Percentiles rank a stretch among this genome's conserved stretches.
These are phyloP conservation scores for Phytopythium montanum DNA, from an alignment of 352 stramenopile genomes.

Conservation along the genomic window DNA sequence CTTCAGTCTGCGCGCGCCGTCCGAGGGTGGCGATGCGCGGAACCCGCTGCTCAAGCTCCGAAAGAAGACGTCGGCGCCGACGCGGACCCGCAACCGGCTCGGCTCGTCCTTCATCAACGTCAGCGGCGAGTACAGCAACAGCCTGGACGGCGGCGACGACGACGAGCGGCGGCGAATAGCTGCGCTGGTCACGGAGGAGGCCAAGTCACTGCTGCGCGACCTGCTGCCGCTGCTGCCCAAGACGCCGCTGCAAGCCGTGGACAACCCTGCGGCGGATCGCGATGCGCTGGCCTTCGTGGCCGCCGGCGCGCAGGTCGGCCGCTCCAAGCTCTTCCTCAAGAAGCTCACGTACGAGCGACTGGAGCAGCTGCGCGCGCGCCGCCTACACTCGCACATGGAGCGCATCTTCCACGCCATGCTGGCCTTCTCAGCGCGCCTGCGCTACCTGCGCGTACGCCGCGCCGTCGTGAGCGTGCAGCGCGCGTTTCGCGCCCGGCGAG, in stretches of 20 bases:
- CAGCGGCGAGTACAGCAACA: slow-evolving; percentile 5
- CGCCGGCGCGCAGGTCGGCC: slow-evolving; percentile 89
- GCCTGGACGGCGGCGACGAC: slow-evolving; percentile 39
- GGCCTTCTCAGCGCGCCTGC: slow-evolving; percentile 45
- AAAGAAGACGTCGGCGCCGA: slow-evolving; percentile 16
- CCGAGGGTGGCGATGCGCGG: slow-evolving; percentile 13
- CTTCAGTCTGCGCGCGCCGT: slow-evolving; percentile 50
- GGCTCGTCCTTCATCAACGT: slow-evolving; percentile 26
- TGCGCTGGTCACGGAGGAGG: slow-evolving; percentile 39
- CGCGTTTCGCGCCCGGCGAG: slow-evolving; percentile 29
- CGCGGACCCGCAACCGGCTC: slow-evolving; percentile 6
- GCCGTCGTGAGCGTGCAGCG: slow-evolving; percentile 53
- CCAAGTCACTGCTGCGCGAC: slow-evolving; percentile 76
- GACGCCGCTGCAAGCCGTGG: slow-evolving; percentile 69
- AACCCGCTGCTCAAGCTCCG: slow-evolving; percentile 41
- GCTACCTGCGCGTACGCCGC: slow-evolving; percentile 57
- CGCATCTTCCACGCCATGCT: slow-evolving; percentile 71
- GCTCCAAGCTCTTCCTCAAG: slow-evolving; percentile 96
- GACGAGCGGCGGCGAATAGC: slow-evolving; percentile 24
- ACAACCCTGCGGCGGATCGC: slow-evolving; percentile 69
- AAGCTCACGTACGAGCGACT: slow-evolving; percentile 89
- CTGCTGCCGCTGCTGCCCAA: slow-evolving; percentile 90
- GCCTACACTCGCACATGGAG: slow-evolving; percentile 65
- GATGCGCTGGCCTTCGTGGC: slow-evolving; percentile 51
- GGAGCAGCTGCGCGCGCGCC: slow-evolving; percentile 80